Percentiles rank a stretch among this genome's conserved stretches.
phyloP scores from a whole-genome alignment of 148 eudicot species.

The Linanthus parryae region DNA sequence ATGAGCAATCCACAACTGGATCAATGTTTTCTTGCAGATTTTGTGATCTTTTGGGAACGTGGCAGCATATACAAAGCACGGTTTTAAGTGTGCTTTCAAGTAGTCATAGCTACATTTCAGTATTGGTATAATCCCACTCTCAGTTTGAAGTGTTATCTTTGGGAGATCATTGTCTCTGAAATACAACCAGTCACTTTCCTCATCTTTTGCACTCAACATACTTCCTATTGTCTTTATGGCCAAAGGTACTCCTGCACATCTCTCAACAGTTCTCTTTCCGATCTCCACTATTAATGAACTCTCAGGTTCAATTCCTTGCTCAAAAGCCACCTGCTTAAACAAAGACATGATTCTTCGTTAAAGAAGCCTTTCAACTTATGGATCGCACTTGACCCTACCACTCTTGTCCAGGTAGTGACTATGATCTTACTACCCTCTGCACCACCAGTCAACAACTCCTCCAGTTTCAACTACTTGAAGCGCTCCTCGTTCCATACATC shows the following conservation, averaged over 20 bases:
- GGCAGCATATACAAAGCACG: background rate
- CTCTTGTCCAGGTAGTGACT: background rate
- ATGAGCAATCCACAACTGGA: background rate
- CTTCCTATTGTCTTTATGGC: background rate
- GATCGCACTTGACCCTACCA: background rate
- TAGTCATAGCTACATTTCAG: background rate
- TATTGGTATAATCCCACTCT: background rate
- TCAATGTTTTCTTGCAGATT: background rate
- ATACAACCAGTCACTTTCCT: background rate
- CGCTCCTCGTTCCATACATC: conserved; percentile 1
- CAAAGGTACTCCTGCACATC: conserved; percentile 5
- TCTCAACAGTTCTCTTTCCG: background rate
- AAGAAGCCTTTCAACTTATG: background rate
- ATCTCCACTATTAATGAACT: background rate
- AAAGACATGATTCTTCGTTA: background rate
- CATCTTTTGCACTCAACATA: background rate
- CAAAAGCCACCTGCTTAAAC: background rate
- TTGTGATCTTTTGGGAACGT: background rate
- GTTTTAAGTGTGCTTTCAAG: too few species aligned
- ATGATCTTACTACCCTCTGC: conserved; percentile 3
- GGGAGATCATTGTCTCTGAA: background rate
- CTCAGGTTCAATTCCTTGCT: background rate
- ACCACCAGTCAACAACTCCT: background rate
- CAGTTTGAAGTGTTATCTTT: background rate
- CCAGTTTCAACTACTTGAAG: background rate